Evolutionary conservation across 495 filamentous ascomycete species (phyloP).

Genomic region (Aspergillus coremiiformis): DNA sequence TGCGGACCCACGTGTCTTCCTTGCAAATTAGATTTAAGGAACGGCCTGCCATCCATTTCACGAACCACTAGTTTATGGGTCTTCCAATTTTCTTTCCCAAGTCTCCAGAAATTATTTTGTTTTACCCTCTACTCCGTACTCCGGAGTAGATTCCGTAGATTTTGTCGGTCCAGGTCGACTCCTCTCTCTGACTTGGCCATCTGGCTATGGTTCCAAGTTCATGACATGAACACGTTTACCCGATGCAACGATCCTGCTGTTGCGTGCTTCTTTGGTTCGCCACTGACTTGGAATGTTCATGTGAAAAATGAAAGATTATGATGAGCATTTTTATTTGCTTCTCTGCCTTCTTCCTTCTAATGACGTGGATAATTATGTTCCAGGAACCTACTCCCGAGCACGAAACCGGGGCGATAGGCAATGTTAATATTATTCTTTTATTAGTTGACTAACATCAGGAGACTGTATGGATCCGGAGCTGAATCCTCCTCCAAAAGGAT

Average conservation of each 20-base stretch:
- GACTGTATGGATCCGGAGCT: background rate
- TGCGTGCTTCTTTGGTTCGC: background rate
- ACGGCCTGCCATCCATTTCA: constrained; percentile 5
- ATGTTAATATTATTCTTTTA: background rate
- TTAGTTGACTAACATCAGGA: background rate
- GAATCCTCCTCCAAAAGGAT: background rate
- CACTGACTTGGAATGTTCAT: background rate
- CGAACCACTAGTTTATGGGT: constrained; percentile 16
- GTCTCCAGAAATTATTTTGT: constrained; percentile 10
- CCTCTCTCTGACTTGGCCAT: background rate
- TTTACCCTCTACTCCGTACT: too few relatives aligned
- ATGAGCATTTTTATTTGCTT: background rate
- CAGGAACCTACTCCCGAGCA: background rate
- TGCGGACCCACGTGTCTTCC: constrained; percentile 9
- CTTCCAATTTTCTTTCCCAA: constrained; percentile 1
- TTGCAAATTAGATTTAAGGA: constrained; percentile 13
- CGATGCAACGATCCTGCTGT: background rate
- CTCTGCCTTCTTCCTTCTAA: too few relatives aligned
- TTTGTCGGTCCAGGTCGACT: background rate
- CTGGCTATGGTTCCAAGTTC: background rate
- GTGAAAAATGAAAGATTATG: background rate
- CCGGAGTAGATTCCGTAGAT: background rate
- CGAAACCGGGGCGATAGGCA: background rate
- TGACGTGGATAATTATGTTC: background rate
- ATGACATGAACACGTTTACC: background rate